Percentiles rank a stretch among this genome's conserved stretches.
phyloP scores from a whole-genome alignment of 192 early-diverging fungal species.

The Entomortierella lignicola region DNA sequence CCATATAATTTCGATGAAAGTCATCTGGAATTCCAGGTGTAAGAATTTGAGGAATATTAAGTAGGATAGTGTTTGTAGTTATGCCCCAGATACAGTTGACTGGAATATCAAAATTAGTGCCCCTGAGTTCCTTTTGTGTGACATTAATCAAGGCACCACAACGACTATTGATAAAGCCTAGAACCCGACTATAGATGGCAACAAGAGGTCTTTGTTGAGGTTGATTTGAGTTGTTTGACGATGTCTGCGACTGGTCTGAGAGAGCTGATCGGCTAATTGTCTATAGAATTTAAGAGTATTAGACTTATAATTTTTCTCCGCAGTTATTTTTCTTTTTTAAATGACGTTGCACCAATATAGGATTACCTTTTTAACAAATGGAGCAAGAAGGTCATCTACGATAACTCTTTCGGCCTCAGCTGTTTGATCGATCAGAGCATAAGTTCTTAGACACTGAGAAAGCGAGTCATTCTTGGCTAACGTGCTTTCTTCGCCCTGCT shows the following conservation, averaged over 20 bases:
- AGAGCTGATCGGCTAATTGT: slow-evolving; percentile 36
- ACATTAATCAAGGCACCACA: slow-evolving; percentile 68
- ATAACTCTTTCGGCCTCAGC: slow-evolving; percentile 73
- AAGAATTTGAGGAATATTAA: slow-evolving; percentile 65
- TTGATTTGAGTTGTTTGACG: not conserved
- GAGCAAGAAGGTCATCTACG: slow-evolving; percentile 62
- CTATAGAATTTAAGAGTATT: slow-evolving; percentile 2
- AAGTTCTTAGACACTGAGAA: slow-evolving; percentile 78
- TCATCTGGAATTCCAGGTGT: slow-evolving; percentile 73
- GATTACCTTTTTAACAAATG: slow-evolving; percentile 69
- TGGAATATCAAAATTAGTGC: slow-evolving; percentile 71
- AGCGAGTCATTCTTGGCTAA: slow-evolving; percentile 59
- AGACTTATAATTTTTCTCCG: too few species aligned
- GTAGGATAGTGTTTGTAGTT: slow-evolving; percentile 58
- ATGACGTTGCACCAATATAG: too few species aligned
- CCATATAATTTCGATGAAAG: slow-evolving; percentile 75
- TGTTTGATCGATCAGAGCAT: slow-evolving; percentile 77
- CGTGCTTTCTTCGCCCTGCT: slow-evolving; percentile 25
- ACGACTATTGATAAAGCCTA: slow-evolving; percentile 62
- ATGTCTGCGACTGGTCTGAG: slow-evolving; percentile 4
- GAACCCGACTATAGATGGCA: slow-evolving; percentile 67
- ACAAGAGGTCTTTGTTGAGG: slow-evolving; percentile 46
- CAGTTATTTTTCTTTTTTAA: too few species aligned
- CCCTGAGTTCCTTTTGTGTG: slow-evolving; percentile 64
- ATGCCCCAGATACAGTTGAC: slow-evolving; percentile 72